These are phyloP conservation scores for Stephania cephalantha DNA, from an alignment of 164 flowering plant genomes.

Conservation along the genomic window DNA sequence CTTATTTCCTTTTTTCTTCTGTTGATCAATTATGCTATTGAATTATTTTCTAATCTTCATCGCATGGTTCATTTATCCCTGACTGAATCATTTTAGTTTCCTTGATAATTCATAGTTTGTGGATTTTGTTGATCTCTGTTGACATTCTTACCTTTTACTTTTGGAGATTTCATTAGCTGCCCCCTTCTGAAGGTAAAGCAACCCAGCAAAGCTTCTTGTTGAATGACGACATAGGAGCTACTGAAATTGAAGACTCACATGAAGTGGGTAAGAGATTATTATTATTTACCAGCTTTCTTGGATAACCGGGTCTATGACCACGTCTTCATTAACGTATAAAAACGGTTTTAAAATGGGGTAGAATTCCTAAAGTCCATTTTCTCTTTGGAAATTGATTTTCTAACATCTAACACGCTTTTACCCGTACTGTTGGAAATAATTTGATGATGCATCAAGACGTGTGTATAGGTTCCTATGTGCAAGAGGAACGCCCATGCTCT, in stretches of 20 bases:
- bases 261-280: background rate
- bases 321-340: background rate
- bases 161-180: conserved; percentile 33
- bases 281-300: background rate
- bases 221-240: conserved; percentile 32
- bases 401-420: no score
- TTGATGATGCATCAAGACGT: no score
- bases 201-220: conserved; percentile 21
- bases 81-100: background rate
- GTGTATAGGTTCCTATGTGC: no score
- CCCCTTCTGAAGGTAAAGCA: conserved; percentile 29
- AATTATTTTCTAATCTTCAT: background rate
- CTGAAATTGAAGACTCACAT: conserved; percentile 20
- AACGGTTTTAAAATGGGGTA: background rate
- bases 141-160: background rate
- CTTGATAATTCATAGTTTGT: background rate
- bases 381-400: background rate
- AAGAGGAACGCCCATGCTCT: no score
- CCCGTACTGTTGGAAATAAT: no score
- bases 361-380: background rate
- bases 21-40: background rate
- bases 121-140: background rate
- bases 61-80: background rate
- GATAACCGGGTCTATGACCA: background rate
- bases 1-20: background rate